Base-by-base conservation (phyloP, 148 eudicot genomes). In the Nepenthes gracilis region DNA sequence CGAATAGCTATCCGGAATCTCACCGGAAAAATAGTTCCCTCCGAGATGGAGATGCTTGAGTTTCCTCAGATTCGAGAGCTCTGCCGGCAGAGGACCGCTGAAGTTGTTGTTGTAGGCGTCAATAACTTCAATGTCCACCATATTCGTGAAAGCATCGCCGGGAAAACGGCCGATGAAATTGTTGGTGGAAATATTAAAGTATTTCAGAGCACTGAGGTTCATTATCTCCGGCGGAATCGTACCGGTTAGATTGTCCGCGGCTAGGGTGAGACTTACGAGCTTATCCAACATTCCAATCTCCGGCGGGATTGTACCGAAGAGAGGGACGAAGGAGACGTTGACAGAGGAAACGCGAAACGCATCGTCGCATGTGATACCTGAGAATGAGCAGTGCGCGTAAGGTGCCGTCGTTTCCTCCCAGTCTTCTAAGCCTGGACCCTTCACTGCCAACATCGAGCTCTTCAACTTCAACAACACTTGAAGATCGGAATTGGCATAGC, bases 81-180 rank as follows among this genome's bases (percentile, higher is more conserved):
- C 74, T 47, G 2, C 9, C 32, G 99, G 97, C 0, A 94, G 75
- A 1, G 58, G 15, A 0, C 99, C 97, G 9, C 61, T 53, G 56
- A 94, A 80, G 60, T 86, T 83, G 55, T 94, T 94, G 65, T 94
- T 80, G 66, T 89, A 94, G 0, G 71, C 55, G 13, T 86, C 95
- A 1, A 94, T 9, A 0, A 38, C 62, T 36, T 80, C 84, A 0
- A 88, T 66, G 11, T 76, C 73, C 6, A 62, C 12, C 73, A 88
- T 43, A 0, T 15, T 13, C 1, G 55, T 15, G 13, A 80, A 52
- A 0, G 75, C 9, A 0, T 48, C 62, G 1, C 70, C 77, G 0
- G 83, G 84, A 15, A 89, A 68, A 0, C 43, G 6, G 0, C 84
- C 84, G 59, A 14, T 36, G 15, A 94, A 60, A 2, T 10, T 12